These are phyloP conservation scores for Beauveria medogensis DNA, from an alignment of 2,329 filamentous ascomycete species.

Conservation along the genomic window DNA sequence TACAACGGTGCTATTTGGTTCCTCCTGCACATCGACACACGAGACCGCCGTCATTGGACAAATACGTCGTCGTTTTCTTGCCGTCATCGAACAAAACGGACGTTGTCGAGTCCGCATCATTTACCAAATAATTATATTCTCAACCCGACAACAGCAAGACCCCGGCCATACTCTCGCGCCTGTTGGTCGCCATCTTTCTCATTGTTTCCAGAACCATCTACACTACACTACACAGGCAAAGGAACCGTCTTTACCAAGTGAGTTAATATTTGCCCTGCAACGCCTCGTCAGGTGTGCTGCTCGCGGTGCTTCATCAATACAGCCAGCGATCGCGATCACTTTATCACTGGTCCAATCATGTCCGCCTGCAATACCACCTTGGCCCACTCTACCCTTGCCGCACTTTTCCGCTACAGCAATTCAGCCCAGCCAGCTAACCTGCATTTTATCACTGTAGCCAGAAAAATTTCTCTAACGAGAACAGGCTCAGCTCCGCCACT, in stretches of 20 bases:
- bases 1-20: not conserved
- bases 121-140: not conserved
- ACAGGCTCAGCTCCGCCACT: not conserved
- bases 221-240: no score
- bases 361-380: not conserved
- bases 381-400: not conserved
- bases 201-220: not conserved
- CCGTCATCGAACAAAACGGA: no score
- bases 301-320: not conserved
- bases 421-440: not conserved
- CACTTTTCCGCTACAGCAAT: constrained; percentile 1
- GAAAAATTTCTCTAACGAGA: not conserved
- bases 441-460: not conserved
- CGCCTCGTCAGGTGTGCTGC: not conserved
- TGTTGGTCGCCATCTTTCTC: not conserved
- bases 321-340: not conserved
- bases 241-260: not conserved
- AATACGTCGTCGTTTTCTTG: no score
- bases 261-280: not conserved
- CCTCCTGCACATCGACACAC: not conserved
- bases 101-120: no score
- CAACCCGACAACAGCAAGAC: not conserved
- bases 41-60: no score
- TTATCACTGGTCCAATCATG: constrained; percentile 1
- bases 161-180: not conserved